Conservation (phyloP, 768 basidiomycete species). For the Podaxis sp. region DNA sequence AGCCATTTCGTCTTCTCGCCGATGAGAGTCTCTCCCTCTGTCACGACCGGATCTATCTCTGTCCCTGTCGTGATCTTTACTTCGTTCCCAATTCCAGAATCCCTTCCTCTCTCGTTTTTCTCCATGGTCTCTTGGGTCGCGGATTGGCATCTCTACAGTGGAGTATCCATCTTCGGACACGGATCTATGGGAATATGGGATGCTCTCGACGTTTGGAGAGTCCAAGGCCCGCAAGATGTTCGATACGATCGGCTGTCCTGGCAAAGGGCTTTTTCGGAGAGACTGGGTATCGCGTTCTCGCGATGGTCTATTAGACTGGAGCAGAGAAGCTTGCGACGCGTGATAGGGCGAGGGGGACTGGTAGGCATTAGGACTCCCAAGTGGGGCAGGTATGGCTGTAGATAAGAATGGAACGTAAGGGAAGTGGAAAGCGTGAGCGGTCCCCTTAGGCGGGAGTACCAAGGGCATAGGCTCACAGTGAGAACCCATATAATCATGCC, state of each 20-base stretch:
- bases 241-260: conserved; percentile 36
- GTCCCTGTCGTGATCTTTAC: conserved; percentile 38
- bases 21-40: conserved; percentile 23
- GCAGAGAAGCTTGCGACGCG: conserved; percentile 13
- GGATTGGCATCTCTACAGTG: conserved; percentile 19
- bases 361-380: neutral
- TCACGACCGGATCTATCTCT: conserved; percentile 24
- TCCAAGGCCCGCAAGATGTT: conserved; percentile 62
- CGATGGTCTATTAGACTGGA: neutral
- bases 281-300: conserved; percentile 1
- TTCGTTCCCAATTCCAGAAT: conserved; percentile 46
- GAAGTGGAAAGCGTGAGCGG: neutral
- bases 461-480: neutral
- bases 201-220: conserved; percentile 29
- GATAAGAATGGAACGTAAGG: neutral
- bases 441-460: neutral
- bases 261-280: conserved; percentile 18
- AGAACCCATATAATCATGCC: neutral
- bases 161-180: conserved; percentile 29
- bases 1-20: conserved; percentile 40
- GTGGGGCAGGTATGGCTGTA: neutral
- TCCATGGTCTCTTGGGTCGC: conserved; percentile 13
- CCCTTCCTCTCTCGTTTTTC: conserved; percentile 50
- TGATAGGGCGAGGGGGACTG: conserved; percentile 5
- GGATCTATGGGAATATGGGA: conserved; percentile 18